Base-by-base conservation (phyloP, 257 asterid species). In the Perilla frutescens region DNA sequence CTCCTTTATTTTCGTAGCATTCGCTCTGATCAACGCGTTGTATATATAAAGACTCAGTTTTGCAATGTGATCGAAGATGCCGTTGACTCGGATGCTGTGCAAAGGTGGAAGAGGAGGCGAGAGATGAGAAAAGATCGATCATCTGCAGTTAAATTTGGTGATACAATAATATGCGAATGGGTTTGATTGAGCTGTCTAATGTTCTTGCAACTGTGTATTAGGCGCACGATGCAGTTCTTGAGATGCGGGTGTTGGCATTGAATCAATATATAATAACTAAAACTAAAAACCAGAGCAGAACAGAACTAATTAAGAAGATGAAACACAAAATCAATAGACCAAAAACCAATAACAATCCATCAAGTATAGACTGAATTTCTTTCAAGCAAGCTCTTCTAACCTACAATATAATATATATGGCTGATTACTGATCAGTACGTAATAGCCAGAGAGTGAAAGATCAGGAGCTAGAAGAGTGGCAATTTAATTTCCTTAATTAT, bases 21-120 rank as follows among this genome's bases (percentile, higher is more conserved):
- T 64, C 51, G 90, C 96, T 80, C 97, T 82, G 68, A 92, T 88
- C 84, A 92, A 79, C 36, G 96, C 90, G 63, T 90, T 92, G 76
- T 85, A 92, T 40, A 71, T 37, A 60, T 83, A 92, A 71, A 85
- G 80, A 73, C 77, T 90, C 34, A 87, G 93, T 26, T 54, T 75
- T 10, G 61, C 74, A 37, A 83, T 64, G 76, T 65, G 77, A 1
- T 55, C 73, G 82, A 92, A 90, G 90, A 84, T 13, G 66, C 70
- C 0, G 80, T 77, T 44, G 81, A 81, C n/a, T 78, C 59, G 41
- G 87, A 81, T 56, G 73, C 80, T 1, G 87, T 55, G 73, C 90
- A 86, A 26, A 86, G 79, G 75, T 78, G 75, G 82, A 90, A 88
- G 57, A 90, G 26, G 79, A 90, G 79, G 66, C 94, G 96, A 50